Conservation (phyloP, 352 stramenopile genomes). For the Pythium pyrilobum region DNA sequence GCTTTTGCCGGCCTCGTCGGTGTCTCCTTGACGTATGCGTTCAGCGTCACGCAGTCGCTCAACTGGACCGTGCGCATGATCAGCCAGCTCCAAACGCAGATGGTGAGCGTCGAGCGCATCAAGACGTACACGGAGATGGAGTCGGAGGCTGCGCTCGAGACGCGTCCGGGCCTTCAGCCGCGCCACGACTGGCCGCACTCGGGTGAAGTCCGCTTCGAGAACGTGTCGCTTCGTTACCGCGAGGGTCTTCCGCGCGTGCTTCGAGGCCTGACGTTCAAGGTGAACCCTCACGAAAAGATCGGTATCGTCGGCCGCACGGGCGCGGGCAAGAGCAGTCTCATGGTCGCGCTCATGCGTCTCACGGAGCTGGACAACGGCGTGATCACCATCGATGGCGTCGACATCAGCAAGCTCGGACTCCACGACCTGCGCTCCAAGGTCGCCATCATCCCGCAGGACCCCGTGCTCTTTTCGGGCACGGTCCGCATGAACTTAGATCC, state of each 20-base stretch:
- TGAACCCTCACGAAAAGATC: constrained; percentile 24
- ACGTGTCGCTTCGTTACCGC: constrained; percentile 34
- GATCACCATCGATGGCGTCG: constrained; percentile 81
- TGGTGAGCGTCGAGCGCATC: constrained; percentile 75
- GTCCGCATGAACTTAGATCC: constrained; percentile 90
- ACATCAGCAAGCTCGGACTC: constrained; percentile 40
- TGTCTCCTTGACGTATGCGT: constrained; percentile 75
- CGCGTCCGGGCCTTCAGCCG: constrained; percentile 5
- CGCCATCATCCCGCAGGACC: constrained; percentile 79
- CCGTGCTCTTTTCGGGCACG: constrained; percentile 88
- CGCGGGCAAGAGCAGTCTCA: constrained; percentile 35
- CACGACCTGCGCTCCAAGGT: constrained; percentile 22
- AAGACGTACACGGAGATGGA: constrained; percentile 62
- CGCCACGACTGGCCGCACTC: constrained; percentile 21
- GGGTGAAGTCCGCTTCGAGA: constrained; percentile 26
- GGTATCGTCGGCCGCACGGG: constrained; percentile 23
- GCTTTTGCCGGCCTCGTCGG: constrained; percentile 57
- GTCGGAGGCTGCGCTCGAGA: constrained; percentile 42
- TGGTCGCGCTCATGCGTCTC: constrained; percentile 35
- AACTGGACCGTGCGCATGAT: constrained; percentile 74
- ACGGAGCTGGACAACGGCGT: constrained; percentile 29
- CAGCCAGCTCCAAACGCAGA: constrained; percentile 73
- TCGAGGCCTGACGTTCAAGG: constrained; percentile 23
- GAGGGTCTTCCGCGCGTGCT: constrained; percentile 31
- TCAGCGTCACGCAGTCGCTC: constrained; percentile 71